A percentile compares a stretch with the other conserved stretches of the same genome.
These are phyloP conservation scores for Oryza brachyantha DNA, from an alignment of 176 grass and related monocot species.

Conservation along the genomic window DNA sequence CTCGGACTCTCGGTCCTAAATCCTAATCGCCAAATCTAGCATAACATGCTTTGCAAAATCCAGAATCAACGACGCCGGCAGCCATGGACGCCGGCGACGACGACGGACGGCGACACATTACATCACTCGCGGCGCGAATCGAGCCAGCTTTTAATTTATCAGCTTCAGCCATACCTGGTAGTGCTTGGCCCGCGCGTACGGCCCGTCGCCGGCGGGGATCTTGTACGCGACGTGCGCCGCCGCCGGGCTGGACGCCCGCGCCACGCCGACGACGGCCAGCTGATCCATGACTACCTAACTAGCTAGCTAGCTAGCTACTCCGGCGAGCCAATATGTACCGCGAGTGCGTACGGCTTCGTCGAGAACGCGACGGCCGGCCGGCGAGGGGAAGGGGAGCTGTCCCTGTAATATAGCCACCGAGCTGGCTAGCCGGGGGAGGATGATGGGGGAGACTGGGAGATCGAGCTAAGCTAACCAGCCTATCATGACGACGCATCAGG, in stretches of 20 bases:
- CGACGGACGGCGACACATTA: no score
- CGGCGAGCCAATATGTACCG: background rate
- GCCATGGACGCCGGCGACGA: no score
- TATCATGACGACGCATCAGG: background rate
- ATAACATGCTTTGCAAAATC: no score
- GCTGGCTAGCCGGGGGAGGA: background rate
- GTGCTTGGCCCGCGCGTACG: constrained; percentile 90
- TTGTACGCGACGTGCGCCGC: constrained; percentile 54
- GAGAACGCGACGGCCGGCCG: background rate
- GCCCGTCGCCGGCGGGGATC: constrained; percentile 80
- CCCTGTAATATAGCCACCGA: constrained; percentile 28
- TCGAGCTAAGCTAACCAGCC: background rate
- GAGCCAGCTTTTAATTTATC: no score
- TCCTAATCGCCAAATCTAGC: no score
- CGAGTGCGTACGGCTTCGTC: constrained; percentile 19
- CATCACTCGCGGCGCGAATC: no score
- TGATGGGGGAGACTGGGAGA: background rate
- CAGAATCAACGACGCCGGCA: no score
- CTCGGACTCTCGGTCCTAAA: no score
- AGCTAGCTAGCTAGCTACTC: no score
- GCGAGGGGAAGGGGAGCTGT: constrained; percentile 1
- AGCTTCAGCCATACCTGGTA: constrained; percentile 57
- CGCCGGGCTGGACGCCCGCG: constrained; percentile 25
- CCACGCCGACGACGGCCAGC: constrained; percentile 2
- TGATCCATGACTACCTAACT: constrained; percentile 39